Conservation (phyloP, 2,329 filamentous ascomycete species). For the Paracoccidioides lutzii region DNA sequence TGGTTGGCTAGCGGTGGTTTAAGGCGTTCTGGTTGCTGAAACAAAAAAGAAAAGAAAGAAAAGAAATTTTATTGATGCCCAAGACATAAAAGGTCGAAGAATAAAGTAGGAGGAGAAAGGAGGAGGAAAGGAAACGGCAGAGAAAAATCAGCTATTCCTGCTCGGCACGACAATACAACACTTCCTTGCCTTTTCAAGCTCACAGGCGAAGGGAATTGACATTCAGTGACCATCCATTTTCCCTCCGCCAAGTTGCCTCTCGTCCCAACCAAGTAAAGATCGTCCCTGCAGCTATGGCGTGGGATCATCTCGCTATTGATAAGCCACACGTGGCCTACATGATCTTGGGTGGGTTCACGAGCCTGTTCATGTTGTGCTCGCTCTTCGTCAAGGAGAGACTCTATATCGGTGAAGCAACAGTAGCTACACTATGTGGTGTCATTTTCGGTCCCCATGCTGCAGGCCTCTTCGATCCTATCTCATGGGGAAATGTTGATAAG, state of each 20-base stretch:
- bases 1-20: background rate
- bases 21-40: background rate
- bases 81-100: too few species aligned
- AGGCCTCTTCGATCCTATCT: conserved; percentile 46
- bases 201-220: background rate
- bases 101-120: background rate
- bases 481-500: conserved; percentile 55
- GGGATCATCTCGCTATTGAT: conserved; percentile 54
- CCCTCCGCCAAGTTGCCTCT: too few species aligned
- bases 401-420: conserved; percentile 96
- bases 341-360: conserved; percentile 94
- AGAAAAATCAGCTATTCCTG: background rate
- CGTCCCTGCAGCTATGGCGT: conserved; percentile 30
- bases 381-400: conserved; percentile 96
- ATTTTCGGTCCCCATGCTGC: conserved; percentile 58
- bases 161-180: background rate
- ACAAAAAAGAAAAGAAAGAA: background rate
- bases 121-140: background rate
- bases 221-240: background rate
- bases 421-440: conserved; percentile 60
- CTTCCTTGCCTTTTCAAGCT: background rate
- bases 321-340: conserved; percentile 96
- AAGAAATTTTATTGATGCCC: too few species aligned
- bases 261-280: background rate
- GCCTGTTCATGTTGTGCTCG: conserved; percentile 95